Conservation (phyloP, 768 basidiomycete species). For the Rhodocollybia butyracea region DNA sequence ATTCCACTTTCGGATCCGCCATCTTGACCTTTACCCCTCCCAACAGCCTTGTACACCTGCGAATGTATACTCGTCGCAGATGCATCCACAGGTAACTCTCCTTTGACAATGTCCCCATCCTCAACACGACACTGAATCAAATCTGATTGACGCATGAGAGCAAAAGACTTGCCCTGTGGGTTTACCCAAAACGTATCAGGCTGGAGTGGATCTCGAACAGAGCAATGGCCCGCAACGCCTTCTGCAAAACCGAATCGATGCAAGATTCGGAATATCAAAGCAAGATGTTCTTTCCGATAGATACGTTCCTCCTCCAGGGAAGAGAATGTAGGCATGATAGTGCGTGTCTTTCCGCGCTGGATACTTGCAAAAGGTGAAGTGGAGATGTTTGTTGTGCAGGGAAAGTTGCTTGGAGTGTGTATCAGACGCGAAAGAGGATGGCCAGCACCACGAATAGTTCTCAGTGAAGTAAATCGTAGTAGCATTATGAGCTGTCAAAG, state of each 20-base stretch:
- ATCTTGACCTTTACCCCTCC: not conserved
- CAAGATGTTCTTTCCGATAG: conserved; percentile 41
- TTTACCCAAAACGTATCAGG: conserved; percentile 48
- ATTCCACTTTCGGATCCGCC: not conserved
- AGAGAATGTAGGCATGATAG: conserved; percentile 30
- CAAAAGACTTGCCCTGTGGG: conserved; percentile 22
- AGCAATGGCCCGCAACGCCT: conserved; percentile 50
- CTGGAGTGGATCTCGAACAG: conserved; percentile 41
- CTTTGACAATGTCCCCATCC: not conserved
- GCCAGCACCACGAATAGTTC: not conserved
- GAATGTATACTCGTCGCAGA: conserved; percentile 2
- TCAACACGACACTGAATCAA: conserved; percentile 3
- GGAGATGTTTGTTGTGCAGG: not conserved
- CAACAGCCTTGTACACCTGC: conserved; percentile 1
- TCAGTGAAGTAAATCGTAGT: not conserved
- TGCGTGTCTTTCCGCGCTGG: conserved; percentile 9
- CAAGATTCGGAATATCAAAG: conserved; percentile 44
- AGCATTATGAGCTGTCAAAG: not conserved
- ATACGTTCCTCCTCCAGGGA: conserved; percentile 36
- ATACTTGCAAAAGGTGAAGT: not conserved
- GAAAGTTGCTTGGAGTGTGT: not conserved
- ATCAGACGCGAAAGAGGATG: not conserved
- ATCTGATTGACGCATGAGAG: conserved; percentile 7
- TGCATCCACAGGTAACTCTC: conserved; percentile 1
- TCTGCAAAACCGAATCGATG: conserved; percentile 26